A percentile compares a stretch with the other conserved stretches of the same genome.
Conservation (phyloP, 164 flowering plant genomes). For the Nymphaea thermarum region DNA sequence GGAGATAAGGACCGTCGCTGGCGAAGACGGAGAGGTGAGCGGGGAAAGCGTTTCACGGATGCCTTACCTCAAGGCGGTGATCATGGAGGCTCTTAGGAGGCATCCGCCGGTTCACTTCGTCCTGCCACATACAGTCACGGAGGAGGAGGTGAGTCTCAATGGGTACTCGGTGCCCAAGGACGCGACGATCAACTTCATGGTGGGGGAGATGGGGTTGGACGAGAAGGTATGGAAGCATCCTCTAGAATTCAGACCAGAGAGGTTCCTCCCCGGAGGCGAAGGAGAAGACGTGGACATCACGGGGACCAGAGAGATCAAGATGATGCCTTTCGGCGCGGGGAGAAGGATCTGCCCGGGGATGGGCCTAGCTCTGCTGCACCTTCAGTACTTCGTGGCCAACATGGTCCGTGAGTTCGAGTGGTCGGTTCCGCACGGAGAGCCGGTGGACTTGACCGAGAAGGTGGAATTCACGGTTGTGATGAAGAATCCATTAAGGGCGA, state of each 20-base stretch:
- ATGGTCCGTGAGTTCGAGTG: too few relatives aligned
- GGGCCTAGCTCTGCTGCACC: too few relatives aligned
- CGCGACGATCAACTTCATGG: slow-evolving; percentile 18
- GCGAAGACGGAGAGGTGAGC: slow-evolving; percentile 6
- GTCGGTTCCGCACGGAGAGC: too few relatives aligned
- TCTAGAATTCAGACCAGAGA: slow-evolving; percentile 30
- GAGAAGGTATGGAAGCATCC: slow-evolving; percentile 17
- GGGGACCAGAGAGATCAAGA: too few relatives aligned
- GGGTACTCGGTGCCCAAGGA: slow-evolving; percentile 23
- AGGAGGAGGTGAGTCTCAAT: slow-evolving; percentile 11
- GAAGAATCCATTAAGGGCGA: too few relatives aligned
- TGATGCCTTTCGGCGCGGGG: too few relatives aligned
- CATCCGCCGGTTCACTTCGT: slow-evolving; percentile 32
- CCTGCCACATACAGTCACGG: slow-evolving; percentile 13
- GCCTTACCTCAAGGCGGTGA: slow-evolving; percentile 26
- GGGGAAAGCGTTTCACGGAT: slow-evolving; percentile 23
- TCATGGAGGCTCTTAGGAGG: slow-evolving; percentile 24
- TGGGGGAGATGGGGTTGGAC: slow-evolving; percentile 25
- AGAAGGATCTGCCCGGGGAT: too few relatives aligned
- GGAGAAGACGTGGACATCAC: too few relatives aligned
- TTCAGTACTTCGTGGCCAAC: too few relatives aligned
- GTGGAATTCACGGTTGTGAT: too few relatives aligned
- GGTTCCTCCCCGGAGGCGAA: slow-evolving; percentile 18
- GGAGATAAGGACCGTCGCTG: slow-evolving; percentile 16
- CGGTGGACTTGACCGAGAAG: too few relatives aligned